Conservation (phyloP, 257 asterid species). For the Primulina tabacum region DNA sequence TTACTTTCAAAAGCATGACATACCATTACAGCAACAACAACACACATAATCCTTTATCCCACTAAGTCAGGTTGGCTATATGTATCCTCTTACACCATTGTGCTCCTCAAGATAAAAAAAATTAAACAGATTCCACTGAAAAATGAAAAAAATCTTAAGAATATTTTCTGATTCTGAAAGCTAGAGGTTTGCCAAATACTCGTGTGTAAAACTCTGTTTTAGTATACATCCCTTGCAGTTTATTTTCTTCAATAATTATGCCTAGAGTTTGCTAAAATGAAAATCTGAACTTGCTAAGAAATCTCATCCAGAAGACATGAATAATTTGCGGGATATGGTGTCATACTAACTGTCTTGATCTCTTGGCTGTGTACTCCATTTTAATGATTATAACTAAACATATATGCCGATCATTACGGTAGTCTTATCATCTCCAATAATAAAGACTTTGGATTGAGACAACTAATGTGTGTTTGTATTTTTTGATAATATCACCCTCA, state of each 20-base stretch:
- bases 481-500: not conserved
- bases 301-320: not conserved
- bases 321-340: too few species aligned
- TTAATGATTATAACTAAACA: not conserved
- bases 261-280: not conserved
- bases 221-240: not conserved
- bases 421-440: not conserved
- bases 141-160: constrained; percentile 4
- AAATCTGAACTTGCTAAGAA: not conserved
- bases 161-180: constrained; percentile 1
- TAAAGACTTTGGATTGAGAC: not conserved
- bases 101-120: not conserved
- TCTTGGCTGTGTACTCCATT: not conserved
- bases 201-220: not conserved
- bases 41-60: too few species aligned
- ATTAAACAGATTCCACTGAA: constrained; percentile 3
- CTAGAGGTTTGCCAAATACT: not conserved
- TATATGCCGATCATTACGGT: not conserved
- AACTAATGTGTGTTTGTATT: not conserved
- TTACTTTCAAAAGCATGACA: constrained; percentile 17
- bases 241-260: too few species aligned
- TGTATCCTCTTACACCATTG: too few species aligned
- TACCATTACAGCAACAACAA: not conserved
- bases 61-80: too few species aligned
- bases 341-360: not conserved